phyloP scores from a whole-genome alignment of 139 green algal genomes.

The Yamagishiella unicocca region DNA sequence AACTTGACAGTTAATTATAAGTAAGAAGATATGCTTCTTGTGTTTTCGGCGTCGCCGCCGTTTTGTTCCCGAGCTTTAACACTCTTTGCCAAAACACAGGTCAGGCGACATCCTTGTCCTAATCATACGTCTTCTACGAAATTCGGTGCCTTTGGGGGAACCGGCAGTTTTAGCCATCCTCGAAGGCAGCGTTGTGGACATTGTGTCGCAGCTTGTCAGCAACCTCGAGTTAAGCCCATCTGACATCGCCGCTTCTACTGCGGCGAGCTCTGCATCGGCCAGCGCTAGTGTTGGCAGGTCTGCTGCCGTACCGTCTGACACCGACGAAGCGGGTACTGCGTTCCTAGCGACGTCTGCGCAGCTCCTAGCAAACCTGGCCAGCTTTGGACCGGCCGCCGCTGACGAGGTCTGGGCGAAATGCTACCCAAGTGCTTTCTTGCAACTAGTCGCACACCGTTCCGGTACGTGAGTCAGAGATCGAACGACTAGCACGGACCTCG shows the following conservation, averaged over 20 bases:
- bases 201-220: background rate
- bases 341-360: constrained; percentile 16
- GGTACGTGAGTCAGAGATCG: background rate
- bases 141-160: constrained; percentile 1
- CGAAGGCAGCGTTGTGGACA: background rate
- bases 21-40: background rate
- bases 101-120: background rate
- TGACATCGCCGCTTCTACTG: background rate
- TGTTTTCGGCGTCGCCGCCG: background rate
- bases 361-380: constrained; percentile 49
- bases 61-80: background rate
- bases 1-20: background rate
- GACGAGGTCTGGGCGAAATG: constrained; percentile 18
- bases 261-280: background rate
- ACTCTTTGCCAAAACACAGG: background rate
- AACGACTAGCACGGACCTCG: too few relatives aligned
- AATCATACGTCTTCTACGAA: background rate
- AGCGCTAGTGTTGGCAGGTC: too few relatives aligned
- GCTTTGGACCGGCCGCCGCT: background rate
- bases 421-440: background rate
- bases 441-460: background rate
- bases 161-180: background rate
- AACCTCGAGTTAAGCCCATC: background rate
- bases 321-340: background rate
- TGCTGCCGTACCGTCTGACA: background rate